These are phyloP conservation scores for Cystobasidium tubakii DNA, from an alignment of 768 basidiomycete genomes.

Conservation along the genomic window DNA sequence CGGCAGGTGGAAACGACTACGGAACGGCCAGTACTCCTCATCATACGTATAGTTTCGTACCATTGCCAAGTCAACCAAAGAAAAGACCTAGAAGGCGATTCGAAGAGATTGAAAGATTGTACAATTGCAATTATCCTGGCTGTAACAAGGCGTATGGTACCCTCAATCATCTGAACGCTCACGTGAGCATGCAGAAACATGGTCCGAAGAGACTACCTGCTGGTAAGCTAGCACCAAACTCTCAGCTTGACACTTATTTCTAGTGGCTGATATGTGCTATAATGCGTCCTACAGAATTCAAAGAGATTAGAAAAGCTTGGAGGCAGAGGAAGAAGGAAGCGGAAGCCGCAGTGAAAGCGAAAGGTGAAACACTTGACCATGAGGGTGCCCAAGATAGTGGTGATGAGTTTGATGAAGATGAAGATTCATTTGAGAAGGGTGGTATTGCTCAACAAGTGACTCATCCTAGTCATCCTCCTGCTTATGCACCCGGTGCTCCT, in stretches of 20 bases:
- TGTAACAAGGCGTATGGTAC: conserved; percentile 47
- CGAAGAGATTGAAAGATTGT: conserved; percentile 92
- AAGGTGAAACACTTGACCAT: background rate
- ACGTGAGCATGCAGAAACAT: conserved; percentile 97
- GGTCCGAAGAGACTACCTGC: conserved; percentile 80
- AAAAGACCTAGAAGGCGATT: conserved; percentile 52
- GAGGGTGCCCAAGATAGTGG: background rate
- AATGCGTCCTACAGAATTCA: conserved; percentile 86
- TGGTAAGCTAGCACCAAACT: conserved; percentile 58
- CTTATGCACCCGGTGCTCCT: conserved; percentile 13
- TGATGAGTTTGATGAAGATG: conserved; percentile 17
- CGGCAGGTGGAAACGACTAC: background rate
- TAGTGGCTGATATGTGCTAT: too few relatives aligned
- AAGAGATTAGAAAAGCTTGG: conserved; percentile 94
- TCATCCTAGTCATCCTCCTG: background rate
- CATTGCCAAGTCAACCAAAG: conserved; percentile 41
- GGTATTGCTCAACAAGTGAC: background rate
- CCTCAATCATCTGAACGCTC: conserved; percentile 91
- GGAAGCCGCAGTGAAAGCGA: conserved; percentile 38
- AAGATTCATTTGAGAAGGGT: background rate
- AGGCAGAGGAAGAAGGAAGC: conserved; percentile 73
- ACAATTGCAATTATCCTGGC: conserved; percentile 67
- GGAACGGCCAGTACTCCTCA: background rate
- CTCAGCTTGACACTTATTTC: too few relatives aligned
- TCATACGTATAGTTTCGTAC: conserved; percentile 14